Evolutionary conservation across 306 rosid genomes (phyloP), one percentile per base, ranked within the genome.

Genomic region (Lathyrus aphaca): DNA sequence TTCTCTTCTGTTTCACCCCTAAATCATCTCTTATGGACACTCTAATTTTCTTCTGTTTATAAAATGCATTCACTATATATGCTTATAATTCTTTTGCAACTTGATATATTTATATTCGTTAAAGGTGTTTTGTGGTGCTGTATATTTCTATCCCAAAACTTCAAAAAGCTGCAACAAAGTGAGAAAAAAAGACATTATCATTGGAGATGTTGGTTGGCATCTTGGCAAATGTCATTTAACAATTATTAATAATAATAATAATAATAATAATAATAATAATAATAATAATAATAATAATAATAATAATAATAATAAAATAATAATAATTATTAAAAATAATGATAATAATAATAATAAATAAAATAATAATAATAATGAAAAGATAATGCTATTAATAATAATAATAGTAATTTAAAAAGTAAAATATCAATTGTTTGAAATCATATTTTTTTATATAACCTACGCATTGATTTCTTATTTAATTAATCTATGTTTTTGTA

Each of bases 111-210:
- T 80, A 71, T 67, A 73, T 79, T 83, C 62, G 48, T 68, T 57
- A 79, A 82, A 73, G 85, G 72, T 61, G 18, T 68, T 35, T 35
- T 68, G 86, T 77, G 79, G 77, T 67, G 82, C 76, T 57, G 48
- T 60, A 53, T 76, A 70, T 77, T 65, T 77, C 27, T 54, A 55
- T 84, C 78, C 72, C 51, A 58, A 62, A 66, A 80, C 64, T 68
- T 78, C 72, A 62, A 82, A 85, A 86, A 63, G 92, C 88, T 83
- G 88, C 87, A 65, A 45, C 86, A 72, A 68, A 75, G 73, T 61
- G 65, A 53, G 59, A 53, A 67, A 42, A 50, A 53, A 81, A 48
- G 82, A 70, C 84, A 72, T 13, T 42, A 84, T 85, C 78, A 88
- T 80, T 83, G 82, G 78, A 68, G 74, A 63, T 76, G 83, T 82